Conservation (phyloP, 805 yeast species). For the Yarrowia sp. region DNA sequence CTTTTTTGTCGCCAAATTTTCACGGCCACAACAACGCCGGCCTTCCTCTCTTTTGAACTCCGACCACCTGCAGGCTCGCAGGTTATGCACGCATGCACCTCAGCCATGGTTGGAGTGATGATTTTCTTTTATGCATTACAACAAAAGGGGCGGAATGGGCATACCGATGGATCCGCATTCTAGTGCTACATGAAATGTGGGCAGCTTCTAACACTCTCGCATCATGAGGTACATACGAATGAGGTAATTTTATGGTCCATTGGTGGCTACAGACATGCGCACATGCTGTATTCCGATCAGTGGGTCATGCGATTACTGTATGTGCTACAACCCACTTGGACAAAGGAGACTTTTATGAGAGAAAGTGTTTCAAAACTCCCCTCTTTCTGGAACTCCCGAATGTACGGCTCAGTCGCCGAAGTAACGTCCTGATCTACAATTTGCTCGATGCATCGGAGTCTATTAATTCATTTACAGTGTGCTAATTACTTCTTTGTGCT, state of each 20-base stretch:
- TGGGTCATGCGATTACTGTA: too few relatives aligned
- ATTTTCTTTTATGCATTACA: background rate
- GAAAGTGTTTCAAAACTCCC: too few relatives aligned
- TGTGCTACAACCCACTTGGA: too few relatives aligned
- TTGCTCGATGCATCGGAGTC: slow-evolving; percentile 14
- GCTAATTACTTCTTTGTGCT: too few relatives aligned
- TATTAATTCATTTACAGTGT: background rate
- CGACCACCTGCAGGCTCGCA: slow-evolving; percentile 9
- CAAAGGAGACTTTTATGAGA: too few relatives aligned
- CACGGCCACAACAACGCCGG: background rate
- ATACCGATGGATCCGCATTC: too few relatives aligned
- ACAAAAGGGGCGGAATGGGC: background rate
- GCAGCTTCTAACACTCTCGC: too few relatives aligned
- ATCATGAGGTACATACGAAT: too few relatives aligned
- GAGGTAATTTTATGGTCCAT: too few relatives aligned
- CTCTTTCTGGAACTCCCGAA: too few relatives aligned
- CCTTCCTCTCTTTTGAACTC: background rate
- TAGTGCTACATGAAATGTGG: background rate
- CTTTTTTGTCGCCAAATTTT: background rate
- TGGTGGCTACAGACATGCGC: too few relatives aligned
- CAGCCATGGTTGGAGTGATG: background rate
- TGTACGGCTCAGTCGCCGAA: slow-evolving; percentile 6
- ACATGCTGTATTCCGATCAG: too few relatives aligned
- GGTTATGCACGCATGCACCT: slow-evolving; percentile 5
- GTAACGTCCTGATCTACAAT: background rate